Evolutionary conservation across 2,329 filamentous ascomycete species (phyloP), one percentile per base, ranked within the genome.

Genomic region (Zymoseptoria ardabiliae): DNA sequence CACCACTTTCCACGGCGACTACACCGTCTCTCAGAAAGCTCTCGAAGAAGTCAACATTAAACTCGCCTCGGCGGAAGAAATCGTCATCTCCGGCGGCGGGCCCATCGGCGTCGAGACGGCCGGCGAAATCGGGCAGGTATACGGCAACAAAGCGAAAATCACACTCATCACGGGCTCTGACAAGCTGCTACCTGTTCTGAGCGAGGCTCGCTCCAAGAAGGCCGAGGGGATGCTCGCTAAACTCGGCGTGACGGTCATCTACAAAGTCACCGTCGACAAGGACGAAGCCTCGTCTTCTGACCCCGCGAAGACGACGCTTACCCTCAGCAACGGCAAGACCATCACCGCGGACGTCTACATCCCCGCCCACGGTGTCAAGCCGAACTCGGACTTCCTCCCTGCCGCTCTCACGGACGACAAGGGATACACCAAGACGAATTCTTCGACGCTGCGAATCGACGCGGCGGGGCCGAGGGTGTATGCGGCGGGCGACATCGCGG

Each of bases 301-400:
- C 25, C 20, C 20, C 22, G 13, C 17, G 4, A 73, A 73, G 53
- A 79, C 76, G 60, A 74, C 75, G 3, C 65, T 81, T 22, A 66
- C 68, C 3, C 69, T 83, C 19, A 72, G 70, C 61, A 78, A 80
- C 59, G 81, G 81, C 50, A 72, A 77, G 52, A 74, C 70, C 2
- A 64, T 81, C 48, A 73, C 74, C 1, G 75, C 77, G 2, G 82
- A 85, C 64, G 61, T 82, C 22, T 84, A 81, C 66, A 78, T 85
- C 58, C 76, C 78, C 3, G 80, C 79, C 0, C 76, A 76, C 13
- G 82, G 82, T 25, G 78, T 78, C 11, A 66, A 71, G 7, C 82
- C 82, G 0, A 84, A 82, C 69, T 80, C 77, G 20, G 73, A 72
- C 8, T 85, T 78, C 68, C 71, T 85, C 1, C 81, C 82, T 0